A percentile compares a stretch with the other conserved stretches of the same genome.
phyloP scores from a whole-genome alignment of 352 stramenopile species.

The Globisporangium alternatum region DNA sequence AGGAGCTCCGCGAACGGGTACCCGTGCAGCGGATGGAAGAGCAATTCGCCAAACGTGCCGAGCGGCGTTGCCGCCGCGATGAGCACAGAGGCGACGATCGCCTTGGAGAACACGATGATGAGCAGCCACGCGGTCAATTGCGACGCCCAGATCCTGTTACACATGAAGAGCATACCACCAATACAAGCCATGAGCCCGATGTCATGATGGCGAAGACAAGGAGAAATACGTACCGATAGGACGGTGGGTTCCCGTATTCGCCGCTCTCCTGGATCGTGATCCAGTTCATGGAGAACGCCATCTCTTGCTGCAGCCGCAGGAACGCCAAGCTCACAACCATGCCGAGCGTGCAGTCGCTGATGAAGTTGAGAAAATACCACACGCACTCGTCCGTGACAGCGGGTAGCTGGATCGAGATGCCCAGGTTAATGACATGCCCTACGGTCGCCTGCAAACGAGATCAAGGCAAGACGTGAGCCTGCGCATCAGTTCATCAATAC shows the following conservation, averaged over 20 bases:
- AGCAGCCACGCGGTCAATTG: conserved; percentile 62
- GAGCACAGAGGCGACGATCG: conserved; percentile 71
- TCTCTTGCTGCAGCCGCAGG: conserved; percentile 68
- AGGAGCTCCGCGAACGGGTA: conserved; percentile 74
- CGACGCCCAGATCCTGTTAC: conserved; percentile 43
- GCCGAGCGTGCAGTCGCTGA: conserved; percentile 77
- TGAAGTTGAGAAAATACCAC: conserved; percentile 87
- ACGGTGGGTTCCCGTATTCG: conserved; percentile 72
- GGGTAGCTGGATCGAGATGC: conserved; percentile 67
- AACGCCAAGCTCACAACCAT: conserved; percentile 77
- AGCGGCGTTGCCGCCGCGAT: conserved; percentile 47
- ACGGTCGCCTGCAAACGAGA: conserved; percentile 33
- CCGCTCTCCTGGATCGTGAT: conserved; percentile 71
- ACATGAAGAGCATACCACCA: not conserved
- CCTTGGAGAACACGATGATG: conserved; percentile 82
- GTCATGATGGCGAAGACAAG: not conserved
- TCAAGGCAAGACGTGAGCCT: not conserved
- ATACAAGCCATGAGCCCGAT: not conserved
- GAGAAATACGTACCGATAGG: conserved; percentile 32
- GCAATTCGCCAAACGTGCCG: conserved; percentile 52
- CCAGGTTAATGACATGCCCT: conserved; percentile 71
- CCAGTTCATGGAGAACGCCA: conserved; percentile 73
- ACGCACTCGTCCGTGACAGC: conserved; percentile 80
- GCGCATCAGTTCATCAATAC: not conserved
- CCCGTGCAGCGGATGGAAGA: conserved; percentile 55